phyloP scores from a whole-genome alignment of 148 eudicot genomes.

The Vaccinium vitisidaea region DNA sequence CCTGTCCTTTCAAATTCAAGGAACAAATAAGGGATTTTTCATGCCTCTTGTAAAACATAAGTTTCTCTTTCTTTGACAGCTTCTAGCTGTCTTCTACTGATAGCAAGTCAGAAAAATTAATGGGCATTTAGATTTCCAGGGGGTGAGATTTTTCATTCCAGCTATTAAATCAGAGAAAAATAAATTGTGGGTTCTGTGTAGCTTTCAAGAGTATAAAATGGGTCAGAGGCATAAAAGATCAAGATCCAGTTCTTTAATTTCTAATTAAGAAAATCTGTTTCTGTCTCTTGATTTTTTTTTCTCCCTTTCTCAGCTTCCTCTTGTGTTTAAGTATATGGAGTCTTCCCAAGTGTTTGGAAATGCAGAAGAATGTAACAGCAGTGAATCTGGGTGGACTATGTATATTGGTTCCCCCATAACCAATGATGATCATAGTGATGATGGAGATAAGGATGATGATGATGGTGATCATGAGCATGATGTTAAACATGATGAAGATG shows the following conservation, averaged over 20 bases:
- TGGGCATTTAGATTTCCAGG: conserved; percentile 19
- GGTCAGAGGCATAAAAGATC: conserved; percentile 11
- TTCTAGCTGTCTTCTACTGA: conserved; percentile 25
- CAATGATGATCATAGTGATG: background rate
- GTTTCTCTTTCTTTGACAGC: conserved; percentile 17
- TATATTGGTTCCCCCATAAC: conserved; percentile 35
- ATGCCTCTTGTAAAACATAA: conserved; percentile 11
- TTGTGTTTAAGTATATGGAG: conserved; percentile 9
- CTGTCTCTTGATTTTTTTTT: background rate
- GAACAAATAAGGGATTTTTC: conserved; percentile 14
- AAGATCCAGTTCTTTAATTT: background rate
- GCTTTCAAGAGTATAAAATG: conserved; percentile 13
- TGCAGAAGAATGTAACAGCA: conserved; percentile 36
- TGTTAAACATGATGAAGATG: background rate
- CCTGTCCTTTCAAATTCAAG: conserved; percentile 32
- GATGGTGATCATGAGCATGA: background rate
- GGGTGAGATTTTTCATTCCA: conserved; percentile 22
- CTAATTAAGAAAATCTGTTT: background rate
- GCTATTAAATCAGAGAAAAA: conserved; percentile 11
- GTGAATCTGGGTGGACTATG: conserved; percentile 51
- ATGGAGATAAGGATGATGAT: background rate
- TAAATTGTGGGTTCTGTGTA: conserved; percentile 13
- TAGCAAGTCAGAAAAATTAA: conserved; percentile 18
- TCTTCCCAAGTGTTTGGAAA: conserved; percentile 18
- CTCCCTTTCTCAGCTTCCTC: background rate